A percentile compares a stretch with the other conserved stretches of the same genome.
Evolutionary conservation across 768 basidiomycete genomes (phyloP).

Genomic region (Lactifluus rugatus): DNA sequence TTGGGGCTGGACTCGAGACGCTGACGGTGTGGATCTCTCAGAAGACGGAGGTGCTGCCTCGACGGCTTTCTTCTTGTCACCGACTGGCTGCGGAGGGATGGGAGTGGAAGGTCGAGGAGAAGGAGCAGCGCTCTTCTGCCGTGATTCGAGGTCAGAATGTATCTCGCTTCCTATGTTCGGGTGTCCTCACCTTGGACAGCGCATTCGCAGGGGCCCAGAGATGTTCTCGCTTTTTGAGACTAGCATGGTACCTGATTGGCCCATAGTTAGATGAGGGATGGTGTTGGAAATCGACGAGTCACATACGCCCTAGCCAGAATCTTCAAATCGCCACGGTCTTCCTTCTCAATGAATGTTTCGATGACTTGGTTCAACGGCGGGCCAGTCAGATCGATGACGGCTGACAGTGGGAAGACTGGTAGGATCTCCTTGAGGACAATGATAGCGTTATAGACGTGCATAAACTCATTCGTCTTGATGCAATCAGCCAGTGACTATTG

Average conservation of each 20-base stretch:
- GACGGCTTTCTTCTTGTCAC: constrained; percentile 22
- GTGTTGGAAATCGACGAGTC: not conserved
- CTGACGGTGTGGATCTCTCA: constrained; percentile 35
- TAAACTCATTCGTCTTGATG: constrained; percentile 83
- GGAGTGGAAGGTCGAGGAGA: constrained; percentile 13
- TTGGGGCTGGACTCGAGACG: constrained; percentile 45
- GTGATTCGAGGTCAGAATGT: not conserved
- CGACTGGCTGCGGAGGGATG: constrained; percentile 9
- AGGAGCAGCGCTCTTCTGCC: constrained; percentile 10
- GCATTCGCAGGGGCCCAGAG: constrained; percentile 36
- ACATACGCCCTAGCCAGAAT: constrained; percentile 69
- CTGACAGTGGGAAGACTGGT: constrained; percentile 73
- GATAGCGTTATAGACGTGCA: constrained; percentile 97
- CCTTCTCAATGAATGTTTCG: constrained; percentile 57
- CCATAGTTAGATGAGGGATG: constrained; percentile 7
- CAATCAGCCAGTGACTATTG: constrained; percentile 69
- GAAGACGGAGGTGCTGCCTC: constrained; percentile 20
- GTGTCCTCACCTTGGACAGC: constrained; percentile 27
- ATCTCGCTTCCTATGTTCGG: not conserved
- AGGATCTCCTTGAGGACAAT: constrained; percentile 86
- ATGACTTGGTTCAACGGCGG: constrained; percentile 48
- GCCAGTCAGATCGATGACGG: constrained; percentile 45
- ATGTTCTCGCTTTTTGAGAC: constrained; percentile 63
- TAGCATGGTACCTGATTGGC: constrained; percentile 52
- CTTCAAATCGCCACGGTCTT: constrained; percentile 78